Base-by-base conservation (phyloP, 2,329 filamentous ascomycete species). In the Rhexocercosporidium sp. region DNA sequence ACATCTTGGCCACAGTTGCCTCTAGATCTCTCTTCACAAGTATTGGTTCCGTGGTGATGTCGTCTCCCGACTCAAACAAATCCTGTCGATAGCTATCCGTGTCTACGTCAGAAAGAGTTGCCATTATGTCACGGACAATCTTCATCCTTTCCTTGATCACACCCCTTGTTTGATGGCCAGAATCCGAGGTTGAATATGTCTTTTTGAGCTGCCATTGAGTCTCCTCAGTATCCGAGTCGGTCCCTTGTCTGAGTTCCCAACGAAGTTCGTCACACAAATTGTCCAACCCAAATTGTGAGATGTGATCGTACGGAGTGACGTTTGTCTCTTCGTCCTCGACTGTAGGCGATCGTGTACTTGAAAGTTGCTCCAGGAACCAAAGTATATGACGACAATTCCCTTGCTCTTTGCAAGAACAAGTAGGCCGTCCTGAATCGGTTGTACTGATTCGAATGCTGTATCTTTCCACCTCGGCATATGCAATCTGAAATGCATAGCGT, bases 401-500 rank as follows among this genome's bases (percentile, higher is more conserved):
- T 20, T 60, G 46, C 56, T 71, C 67, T 41, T 53, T 56, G 64
- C 73, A 75, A 46, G 71, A 71, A 41, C 74, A 74, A 9, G 60
- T 65, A 53, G 73, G 69, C 8, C 25, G 53, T 29, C 62, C 67
- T 12, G 64, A 53, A 20, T 69, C 57, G 8, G 64, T 63, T 7
- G 71, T 63, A 31, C 64, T 67, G 57, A 77, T 74, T 18, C 73
- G 72, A 31, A 77, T 65, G 22, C 72, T 67, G 51, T 70, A 68
- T 49, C 64, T 67, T 53, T 73, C 44, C 3, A 76, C 70, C 20
- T 75, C 64, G 9, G 75, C 73, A 51, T 69, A 72, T 16, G 71
- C 73, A 16, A 76, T 71, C 54, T 76, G 74, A 47, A 76, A 77
- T 47, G 74, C 73, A 65, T 73, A 77, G 27, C 56, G 53, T 22